Base-by-base conservation (phyloP, 768 basidiomycete genomes). In the Pleurotus platypus region DNA sequence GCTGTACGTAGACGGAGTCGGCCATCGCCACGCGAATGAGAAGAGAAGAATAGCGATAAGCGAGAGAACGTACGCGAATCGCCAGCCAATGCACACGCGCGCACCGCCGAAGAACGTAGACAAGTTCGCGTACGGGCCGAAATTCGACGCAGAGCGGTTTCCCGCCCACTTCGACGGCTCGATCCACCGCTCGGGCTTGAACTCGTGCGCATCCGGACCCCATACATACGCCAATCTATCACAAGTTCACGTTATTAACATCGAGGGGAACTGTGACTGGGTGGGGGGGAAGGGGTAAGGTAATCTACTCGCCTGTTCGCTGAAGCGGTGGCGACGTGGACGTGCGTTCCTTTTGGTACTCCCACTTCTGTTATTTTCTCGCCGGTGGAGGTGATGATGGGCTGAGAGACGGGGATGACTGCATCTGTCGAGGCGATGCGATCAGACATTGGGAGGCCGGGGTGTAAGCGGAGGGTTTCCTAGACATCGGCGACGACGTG, bases 401-500 rank as follows among this genome's bases (percentile, higher is more conserved):
- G 56, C 16, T 58, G 46, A 7, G 49, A 58, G 50, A 63, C 57
- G 7, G 60, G 60, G 13, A 63, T 56, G 35, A 61, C 22, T 8
- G 38, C 51, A 27, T 63, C 60, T 2, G 15, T 51, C 15, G 38
- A 35, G 1, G 60, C 62, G 16, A 62, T 35, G 46, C 58, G 58
- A 5, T 58, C 60, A 5, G 60, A 57, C 51, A 60, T 49, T 3
- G 60, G 60, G 5, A 60, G 49, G 2, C 56, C 47, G 3, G 60
- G 48, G 46, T 57, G 57, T 12, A 60, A 5, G 16, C 60, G 60
- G 22, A 60, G 60, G 20, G 42, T 51, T 43, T 60, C 60, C 60
- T 60, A 35, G 30, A 35, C 8, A 11, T 35, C 30, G 30, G 9
- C 11, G 30, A 35, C 9, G 3, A 3, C 30, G 11, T 11, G 9